These are phyloP conservation scores for Melampsora larici-populina DNA, from an alignment of 1,284 basidiomycete species.

Conservation along the genomic window DNA sequence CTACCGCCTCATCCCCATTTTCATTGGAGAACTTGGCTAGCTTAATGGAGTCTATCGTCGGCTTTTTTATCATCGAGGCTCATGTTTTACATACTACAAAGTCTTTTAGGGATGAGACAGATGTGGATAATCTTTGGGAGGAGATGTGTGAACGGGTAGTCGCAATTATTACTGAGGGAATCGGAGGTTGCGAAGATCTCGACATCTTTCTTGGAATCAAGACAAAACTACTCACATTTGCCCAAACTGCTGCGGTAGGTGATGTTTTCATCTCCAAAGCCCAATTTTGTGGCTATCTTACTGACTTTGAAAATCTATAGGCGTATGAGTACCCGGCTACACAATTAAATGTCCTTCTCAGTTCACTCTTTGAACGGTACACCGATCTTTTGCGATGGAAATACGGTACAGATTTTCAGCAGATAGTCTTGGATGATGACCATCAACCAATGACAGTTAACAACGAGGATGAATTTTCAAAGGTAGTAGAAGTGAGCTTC, in stretches of 20 bases:
- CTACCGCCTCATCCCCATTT: conserved; percentile 60
- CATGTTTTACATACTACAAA: conserved; percentile 82
- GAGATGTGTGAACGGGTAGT: conserved; percentile 75
- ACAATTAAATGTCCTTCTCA: conserved; percentile 76
- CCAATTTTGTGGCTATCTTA: conserved; percentile 44
- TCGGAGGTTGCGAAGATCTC: conserved; percentile 74
- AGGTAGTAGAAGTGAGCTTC: conserved; percentile 81
- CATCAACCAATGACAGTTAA: conserved; percentile 84
- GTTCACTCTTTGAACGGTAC: conserved; percentile 87
- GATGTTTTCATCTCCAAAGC: neutral
- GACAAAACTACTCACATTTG: conserved; percentile 77
- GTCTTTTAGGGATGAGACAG: conserved; percentile 67
- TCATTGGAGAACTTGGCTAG: conserved; percentile 58
- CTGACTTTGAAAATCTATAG: conserved; percentile 6
- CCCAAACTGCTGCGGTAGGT: conserved; percentile 83
- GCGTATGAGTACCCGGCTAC: conserved; percentile 40
- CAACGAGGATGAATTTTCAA: conserved; percentile 67
- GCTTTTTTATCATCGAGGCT: conserved; percentile 95
- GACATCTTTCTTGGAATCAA: conserved; percentile 81
- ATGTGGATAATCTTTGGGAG: conserved; percentile 96
- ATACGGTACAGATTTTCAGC: conserved; percentile 76
- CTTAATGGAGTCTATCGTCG: conserved; percentile 89
- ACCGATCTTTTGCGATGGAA: conserved; percentile 76
- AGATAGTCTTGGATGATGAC: conserved; percentile 85
- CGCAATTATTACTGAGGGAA: conserved; percentile 68